Base-by-base conservation (phyloP, 1,139 yeast species). In the Suhomyces anneliseae region DNA sequence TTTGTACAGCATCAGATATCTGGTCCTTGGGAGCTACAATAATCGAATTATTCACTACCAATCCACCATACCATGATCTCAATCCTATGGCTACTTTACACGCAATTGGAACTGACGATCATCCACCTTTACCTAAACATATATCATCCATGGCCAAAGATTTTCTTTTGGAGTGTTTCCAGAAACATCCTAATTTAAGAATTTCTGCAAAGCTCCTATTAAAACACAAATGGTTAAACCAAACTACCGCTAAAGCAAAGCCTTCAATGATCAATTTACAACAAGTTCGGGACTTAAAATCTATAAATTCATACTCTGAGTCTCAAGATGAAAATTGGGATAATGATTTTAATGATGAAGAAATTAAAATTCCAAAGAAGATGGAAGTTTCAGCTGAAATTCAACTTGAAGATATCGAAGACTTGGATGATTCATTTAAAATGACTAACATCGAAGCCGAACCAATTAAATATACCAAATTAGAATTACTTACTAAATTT, bases 1-100 rank as follows among this genome's bases (percentile, higher is more conserved):
- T 95, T 3, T 85, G 95, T 36, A 83, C 95, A 0, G 88, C 95
- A 0, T 88, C 96, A 5, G 95, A 87, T 64, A 80, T 87, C 27
- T 87, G 95, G 98, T 88, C 97, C n/a, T 68, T 93, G 34, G 99
- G 98, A 1, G 96, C 97, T 14, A 93, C 98, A 0, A 81, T 92
- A 5, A 82, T 92, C 8, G 99, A 93, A 62, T 70, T 93, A 42
- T 72, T 90, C 46, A 87, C 97, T 0, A 96, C 90, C 0, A 77
- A 83, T 45, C 98, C 99, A 0, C 97, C 98, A 0, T 90, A 89
- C 57, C 86, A 87, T 53, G 85, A 89, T 43, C 69, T 87, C 47
- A 84, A 85, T 49, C 89, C 90, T 27, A 87, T 90, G 83, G 89
- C 95, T 0, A 92, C 97, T 0, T 75, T 93, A 54, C 96, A 89